Evolutionary conservation across 176 grass and related monocot species (phyloP).

Genomic region (Eragrostis curvula): DNA sequence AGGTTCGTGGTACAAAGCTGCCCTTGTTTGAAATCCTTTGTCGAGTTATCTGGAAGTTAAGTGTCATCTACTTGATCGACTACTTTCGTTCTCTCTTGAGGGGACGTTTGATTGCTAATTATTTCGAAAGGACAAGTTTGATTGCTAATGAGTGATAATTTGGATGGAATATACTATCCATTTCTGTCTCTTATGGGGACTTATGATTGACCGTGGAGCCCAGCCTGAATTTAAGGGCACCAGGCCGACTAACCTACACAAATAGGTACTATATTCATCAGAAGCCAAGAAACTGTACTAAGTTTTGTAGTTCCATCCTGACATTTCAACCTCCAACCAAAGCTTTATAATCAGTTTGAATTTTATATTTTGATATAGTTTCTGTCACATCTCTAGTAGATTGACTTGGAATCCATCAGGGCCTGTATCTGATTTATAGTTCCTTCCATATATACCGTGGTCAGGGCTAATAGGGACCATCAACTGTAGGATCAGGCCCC

Average conservation of each 20-base stretch:
- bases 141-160: not conserved
- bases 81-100: conserved; percentile 28
- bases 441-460: not conserved
- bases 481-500: not conserved
- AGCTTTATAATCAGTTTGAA: not conserved
- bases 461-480: not conserved
- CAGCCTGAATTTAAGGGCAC: conserved; percentile 38
- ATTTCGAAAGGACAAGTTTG: not conserved
- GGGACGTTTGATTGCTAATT: conserved; percentile 33
- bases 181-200: conserved; percentile 38
- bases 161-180: not conserved
- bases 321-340: conserved; percentile 36
- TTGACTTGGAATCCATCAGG: not conserved
- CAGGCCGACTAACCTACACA: not conserved
- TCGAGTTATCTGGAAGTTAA: conserved; percentile 36
- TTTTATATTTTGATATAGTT: not conserved
- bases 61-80: conserved; percentile 19
- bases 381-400: not conserved
- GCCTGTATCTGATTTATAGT: not conserved
- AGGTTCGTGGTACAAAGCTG: not conserved
- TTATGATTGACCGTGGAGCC: conserved; percentile 40
- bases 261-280: not conserved
- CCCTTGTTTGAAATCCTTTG: not conserved
- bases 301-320: conserved; percentile 11
- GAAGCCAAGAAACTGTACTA: conserved; percentile 27